Conservation (phyloP, 768 basidiomycete genomes). For the Dioszegia hungarica region DNA sequence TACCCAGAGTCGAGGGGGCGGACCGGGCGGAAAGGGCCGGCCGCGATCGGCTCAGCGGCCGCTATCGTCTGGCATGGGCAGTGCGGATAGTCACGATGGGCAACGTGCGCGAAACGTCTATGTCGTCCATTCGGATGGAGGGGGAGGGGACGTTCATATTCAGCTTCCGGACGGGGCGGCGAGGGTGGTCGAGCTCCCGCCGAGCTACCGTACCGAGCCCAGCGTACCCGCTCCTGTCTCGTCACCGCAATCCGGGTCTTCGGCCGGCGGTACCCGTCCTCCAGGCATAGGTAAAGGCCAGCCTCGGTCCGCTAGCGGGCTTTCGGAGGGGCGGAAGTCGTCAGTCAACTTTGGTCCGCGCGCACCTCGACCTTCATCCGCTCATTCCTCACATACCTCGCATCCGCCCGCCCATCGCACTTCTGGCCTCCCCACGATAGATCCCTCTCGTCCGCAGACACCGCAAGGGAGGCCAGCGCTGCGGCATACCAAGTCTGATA, state of each 20-base stretch:
- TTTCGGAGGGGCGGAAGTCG: not conserved
- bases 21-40: not conserved
- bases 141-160: conserved; percentile 27
- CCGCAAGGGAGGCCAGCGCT: not conserved
- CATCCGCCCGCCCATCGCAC: not conserved
- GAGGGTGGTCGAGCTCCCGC: conserved; percentile 29
- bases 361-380: conserved; percentile 6
- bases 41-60: not conserved
- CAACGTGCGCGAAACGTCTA: conserved; percentile 24
- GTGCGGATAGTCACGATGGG: not conserved
- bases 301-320: not conserved
- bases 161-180: conserved; percentile 20
- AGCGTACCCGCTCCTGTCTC: too few relatives aligned
- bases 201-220: conserved; percentile 18
- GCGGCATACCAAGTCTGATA: not conserved
- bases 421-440: too few relatives aligned
- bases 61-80: not conserved
- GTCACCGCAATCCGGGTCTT: too few relatives aligned
- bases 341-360: not conserved
- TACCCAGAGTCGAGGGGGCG: too few relatives aligned
- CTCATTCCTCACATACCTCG: not conserved
- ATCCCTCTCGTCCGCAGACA: not conserved
- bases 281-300: not conserved
- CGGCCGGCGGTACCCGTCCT: too few relatives aligned
- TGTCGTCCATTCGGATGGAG: conserved; percentile 34